Evolutionary conservation across 148 eudicot species (phyloP), one percentile per base, ranked within the genome.

Genomic region (Beta vulgaris): DNA sequence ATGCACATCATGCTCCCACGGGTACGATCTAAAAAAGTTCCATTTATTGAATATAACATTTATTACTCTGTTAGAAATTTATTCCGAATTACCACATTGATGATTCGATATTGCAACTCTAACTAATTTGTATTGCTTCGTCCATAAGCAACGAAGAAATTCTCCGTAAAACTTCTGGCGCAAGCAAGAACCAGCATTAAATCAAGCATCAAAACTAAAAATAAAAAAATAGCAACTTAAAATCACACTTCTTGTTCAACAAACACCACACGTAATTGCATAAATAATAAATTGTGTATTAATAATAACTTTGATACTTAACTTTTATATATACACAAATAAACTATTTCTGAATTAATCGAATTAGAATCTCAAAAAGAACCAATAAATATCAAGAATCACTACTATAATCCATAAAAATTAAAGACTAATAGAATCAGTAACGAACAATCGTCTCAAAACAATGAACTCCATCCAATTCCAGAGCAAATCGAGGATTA

Each of bases 381-480:
- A 60, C 36, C 64, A 60, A 60, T 60, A 11, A 29, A 58, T 14
- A 6, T 29, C 14, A 35, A 13, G 18, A 15, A 32, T 29, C 15
- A 35, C 7, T 4, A 73, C 19, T n/a, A n/a, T 0, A 18, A 18
- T 16, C 48, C 10, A 16, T 43, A 43, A 43, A 9, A 9, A 43
- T 25, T 51, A 43, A 59, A 49, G 29, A 39, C 18, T 16, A 54
- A 8, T 21, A 4, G 2, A 58, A 43, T 69, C 34, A 78, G 32
- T 71, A 85, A 36, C 76, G 80, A 32, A 86, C 72, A 54, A 86
- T 79, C 26, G 84, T 83, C 65, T 86, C 88, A 25, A 81, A 86
- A 37, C 86, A 86, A 63, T 86, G 79, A 43, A 86, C 69, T 1
- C 88, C 86, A 66, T 86, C 88, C 9, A 86, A 71, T 51, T 86